Percentiles rank a stretch among this genome's conserved stretches.
phyloP scores from a whole-genome alignment of 306 rosid genomes.

The Quercus engelmannii region DNA sequence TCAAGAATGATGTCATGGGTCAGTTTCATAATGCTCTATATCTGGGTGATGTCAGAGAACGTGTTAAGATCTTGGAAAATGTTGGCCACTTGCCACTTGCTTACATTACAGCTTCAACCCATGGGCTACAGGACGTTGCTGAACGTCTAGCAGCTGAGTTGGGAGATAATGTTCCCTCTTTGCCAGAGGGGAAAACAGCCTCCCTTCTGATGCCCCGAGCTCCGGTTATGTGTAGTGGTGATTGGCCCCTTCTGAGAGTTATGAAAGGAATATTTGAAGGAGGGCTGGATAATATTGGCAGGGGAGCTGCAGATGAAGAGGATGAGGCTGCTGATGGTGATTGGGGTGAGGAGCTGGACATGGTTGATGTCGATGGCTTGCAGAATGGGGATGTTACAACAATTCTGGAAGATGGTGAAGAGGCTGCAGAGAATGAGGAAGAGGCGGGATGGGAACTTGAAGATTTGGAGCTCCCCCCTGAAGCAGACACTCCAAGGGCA shows the following conservation, averaged over 20 bases:
- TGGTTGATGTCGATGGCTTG: conserved; percentile 63
- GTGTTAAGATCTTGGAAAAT: conserved; percentile 82
- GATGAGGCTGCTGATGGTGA: conserved; percentile 66
- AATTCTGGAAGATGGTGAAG: conserved; percentile 60
- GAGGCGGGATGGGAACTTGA: conserved; percentile 94
- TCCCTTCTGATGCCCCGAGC: conserved; percentile 73
- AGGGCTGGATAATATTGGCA: conserved; percentile 51
- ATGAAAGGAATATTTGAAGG: conserved; percentile 83
- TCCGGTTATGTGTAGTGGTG: conserved; percentile 72
- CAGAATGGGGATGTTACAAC: conserved; percentile 65
- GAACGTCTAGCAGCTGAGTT: conserved; percentile 76
- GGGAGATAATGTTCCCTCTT: conserved; percentile 74
- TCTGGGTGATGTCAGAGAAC: conserved; percentile 76
- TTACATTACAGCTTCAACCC: conserved; percentile 72
- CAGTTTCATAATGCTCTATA: conserved; percentile 92
- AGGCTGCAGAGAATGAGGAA: conserved; percentile 66
- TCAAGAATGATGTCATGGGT: conserved; percentile 95
- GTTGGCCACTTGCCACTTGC: conserved; percentile 92
- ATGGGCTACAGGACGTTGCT: conserved; percentile 76
- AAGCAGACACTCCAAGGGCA: conserved; percentile 73
- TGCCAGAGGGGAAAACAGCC: conserved; percentile 67
- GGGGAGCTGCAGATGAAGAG: conserved; percentile 58
- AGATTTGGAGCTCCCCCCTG: conserved; percentile 84
- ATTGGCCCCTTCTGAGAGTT: conserved; percentile 96
- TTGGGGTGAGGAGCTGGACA: conserved; percentile 79